phyloP scores from a whole-genome alignment of 1,139 yeast species.

The Nakaseomyces nivariensis region DNA sequence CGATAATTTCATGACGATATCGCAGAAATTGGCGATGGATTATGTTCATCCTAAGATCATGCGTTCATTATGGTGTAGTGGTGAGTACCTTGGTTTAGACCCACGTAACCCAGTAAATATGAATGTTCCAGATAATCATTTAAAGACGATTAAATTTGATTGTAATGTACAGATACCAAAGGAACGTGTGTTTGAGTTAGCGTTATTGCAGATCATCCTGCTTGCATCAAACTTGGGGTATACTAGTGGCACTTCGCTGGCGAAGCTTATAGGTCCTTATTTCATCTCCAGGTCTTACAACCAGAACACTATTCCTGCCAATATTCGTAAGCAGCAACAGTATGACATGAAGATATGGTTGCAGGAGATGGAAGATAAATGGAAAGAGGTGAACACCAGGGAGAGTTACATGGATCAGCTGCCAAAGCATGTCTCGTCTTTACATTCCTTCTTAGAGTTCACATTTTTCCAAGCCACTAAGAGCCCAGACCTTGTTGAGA shows the following conservation, averaged over 20 bases:
- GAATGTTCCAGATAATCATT: conserved; percentile 15
- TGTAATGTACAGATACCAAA: conserved; percentile 17
- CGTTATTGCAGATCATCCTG: conserved; percentile 19
- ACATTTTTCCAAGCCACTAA: conserved; percentile 17
- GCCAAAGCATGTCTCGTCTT: conserved; percentile 16
- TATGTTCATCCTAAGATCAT: conserved; percentile 27
- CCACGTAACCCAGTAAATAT: conserved; percentile 14
- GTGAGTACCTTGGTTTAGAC: conserved; percentile 21
- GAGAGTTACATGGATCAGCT: conserved; percentile 5
- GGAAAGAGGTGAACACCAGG: conserved; percentile 10
- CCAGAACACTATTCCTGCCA: conserved; percentile 24
- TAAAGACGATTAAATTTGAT: conserved; percentile 19
- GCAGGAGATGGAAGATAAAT: conserved; percentile 24
- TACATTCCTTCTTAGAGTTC: conserved; percentile 20
- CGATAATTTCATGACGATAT: conserved; percentile 28
- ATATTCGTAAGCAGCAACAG: conserved; percentile 22
- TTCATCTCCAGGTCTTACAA: conserved; percentile 30
- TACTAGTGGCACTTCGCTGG: conserved; percentile 21
- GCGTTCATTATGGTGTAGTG: conserved; percentile 28
- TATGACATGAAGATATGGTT: conserved; percentile 22
- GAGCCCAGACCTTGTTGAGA: conserved; percentile 17
- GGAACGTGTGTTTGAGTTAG: conserved; percentile 24
- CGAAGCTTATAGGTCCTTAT: conserved; percentile 25
- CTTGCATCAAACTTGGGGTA: conserved; percentile 25
- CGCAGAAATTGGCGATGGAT: conserved; percentile 27